phyloP scores from a whole-genome alignment of 2,329 filamentous ascomycete genomes.

The Colletotrichum sp. region DNA sequence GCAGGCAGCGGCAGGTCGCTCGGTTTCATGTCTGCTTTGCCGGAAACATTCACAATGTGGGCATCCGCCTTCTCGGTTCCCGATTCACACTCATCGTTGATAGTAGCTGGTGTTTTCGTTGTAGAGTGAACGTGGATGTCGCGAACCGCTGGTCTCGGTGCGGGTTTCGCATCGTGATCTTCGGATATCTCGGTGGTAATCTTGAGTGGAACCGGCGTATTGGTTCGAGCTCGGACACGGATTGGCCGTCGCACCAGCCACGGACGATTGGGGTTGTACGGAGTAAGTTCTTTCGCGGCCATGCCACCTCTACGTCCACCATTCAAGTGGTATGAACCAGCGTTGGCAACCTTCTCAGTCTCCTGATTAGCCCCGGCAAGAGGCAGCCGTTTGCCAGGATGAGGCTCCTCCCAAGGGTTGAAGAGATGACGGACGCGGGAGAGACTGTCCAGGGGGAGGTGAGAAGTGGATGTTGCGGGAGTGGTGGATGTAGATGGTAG shows the following conservation, averaged over 20 bases:
- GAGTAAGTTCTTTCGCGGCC: conserved; percentile 51
- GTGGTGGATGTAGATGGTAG: conserved; percentile 47
- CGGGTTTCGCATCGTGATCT: conserved; percentile 3
- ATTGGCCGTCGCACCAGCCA: conserved; percentile 24
- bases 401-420: conserved; percentile 48
- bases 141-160: conserved; percentile 24
- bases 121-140: background rate
- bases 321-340: background rate
- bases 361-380: conserved; percentile 28
- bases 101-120: background rate
- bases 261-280: conserved; percentile 25
- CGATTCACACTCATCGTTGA: background rate
- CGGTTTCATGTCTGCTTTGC: background rate
- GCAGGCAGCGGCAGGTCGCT: background rate
- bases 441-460: conserved; percentile 20
- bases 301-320: conserved; percentile 41
- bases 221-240: conserved; percentile 28
- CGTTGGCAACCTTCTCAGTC: conserved; percentile 18
- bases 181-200: conserved; percentile 28
- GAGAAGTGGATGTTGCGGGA: conserved; percentile 25
- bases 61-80: background rate
- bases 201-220: conserved; percentile 32
- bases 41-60: background rate
- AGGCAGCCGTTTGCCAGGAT: conserved; percentile 47
- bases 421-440: conserved; percentile 21